phyloP scores from a whole-genome alignment of 805 yeast genomes.

The Blastobotrys attinorum region DNA sequence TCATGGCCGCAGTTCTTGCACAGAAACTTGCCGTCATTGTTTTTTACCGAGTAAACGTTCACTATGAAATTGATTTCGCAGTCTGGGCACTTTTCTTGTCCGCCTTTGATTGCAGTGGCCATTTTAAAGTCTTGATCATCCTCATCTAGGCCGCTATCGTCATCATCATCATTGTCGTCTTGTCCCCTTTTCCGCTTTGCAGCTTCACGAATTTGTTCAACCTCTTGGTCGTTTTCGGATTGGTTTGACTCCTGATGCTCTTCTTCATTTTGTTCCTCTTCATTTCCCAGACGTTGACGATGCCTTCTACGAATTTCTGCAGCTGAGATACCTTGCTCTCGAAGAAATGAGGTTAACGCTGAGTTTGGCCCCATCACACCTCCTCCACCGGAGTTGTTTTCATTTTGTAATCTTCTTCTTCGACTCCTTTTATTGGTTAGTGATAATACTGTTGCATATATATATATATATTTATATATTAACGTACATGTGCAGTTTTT shows the following conservation, averaged over 20 bases:
- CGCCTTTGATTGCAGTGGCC: slow-evolving; percentile 18
- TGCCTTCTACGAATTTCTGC: slow-evolving; percentile 51
- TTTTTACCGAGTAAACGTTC: slow-evolving; percentile 55
- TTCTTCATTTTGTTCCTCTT: slow-evolving; percentile 20
- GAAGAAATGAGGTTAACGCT: slow-evolving; percentile 80
- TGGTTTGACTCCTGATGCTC: slow-evolving; percentile 18
- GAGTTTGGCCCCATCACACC: slow-evolving; percentile 48
- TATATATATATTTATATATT: no score
- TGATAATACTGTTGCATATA: neutral
- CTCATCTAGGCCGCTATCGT: slow-evolving; percentile 32
- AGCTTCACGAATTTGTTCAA: slow-evolving; percentile 31
- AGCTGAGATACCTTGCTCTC: slow-evolving; percentile 79
- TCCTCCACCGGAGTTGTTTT: neutral
- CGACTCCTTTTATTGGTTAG: neutral
- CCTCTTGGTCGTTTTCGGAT: slow-evolving; percentile 21
- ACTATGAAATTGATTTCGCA: slow-evolving; percentile 55
- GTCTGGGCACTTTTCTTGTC: slow-evolving; percentile 36
- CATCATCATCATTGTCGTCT: slow-evolving; percentile 27
- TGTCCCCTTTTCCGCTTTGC: slow-evolving; percentile 36
- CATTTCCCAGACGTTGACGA: slow-evolving; percentile 13
- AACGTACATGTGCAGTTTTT: no score
- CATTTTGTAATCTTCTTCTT: neutral
- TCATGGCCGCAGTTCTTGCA: slow-evolving; percentile 57
- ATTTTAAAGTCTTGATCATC: slow-evolving; percentile 25
- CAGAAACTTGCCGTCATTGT: slow-evolving; percentile 35